Conservation (phyloP, 257 asterid genomes). For the Nicotiana benthamiana region DNA sequence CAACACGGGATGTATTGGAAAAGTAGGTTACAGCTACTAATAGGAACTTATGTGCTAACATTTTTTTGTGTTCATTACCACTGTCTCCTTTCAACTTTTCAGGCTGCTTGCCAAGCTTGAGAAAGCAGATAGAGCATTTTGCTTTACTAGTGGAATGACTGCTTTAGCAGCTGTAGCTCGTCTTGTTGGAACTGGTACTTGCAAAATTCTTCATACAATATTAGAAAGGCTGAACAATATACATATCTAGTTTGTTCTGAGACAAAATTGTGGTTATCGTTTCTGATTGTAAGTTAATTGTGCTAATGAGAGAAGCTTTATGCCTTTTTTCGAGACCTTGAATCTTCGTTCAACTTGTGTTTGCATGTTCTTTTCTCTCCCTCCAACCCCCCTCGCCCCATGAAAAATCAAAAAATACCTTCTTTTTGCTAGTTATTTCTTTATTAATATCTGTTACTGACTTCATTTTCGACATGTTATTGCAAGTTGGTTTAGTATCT, state of each 20-base stretch:
- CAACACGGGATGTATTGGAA: conserved; percentile 78
- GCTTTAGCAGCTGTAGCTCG: conserved; percentile 82
- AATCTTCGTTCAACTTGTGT: too few relatives aligned
- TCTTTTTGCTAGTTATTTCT: too few relatives aligned
- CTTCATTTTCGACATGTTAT: neutral
- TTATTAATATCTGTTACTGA: neutral
- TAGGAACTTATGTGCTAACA: neutral
- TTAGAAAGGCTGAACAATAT: neutral
- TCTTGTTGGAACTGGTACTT: conserved; percentile 65
- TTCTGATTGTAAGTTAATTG: neutral
- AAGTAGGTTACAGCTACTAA: conserved; percentile 32
- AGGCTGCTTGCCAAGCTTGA: conserved; percentile 89
- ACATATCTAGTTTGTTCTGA: neutral
- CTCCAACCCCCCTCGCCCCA: too few relatives aligned
- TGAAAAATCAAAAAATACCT: too few relatives aligned
- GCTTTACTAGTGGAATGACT: conserved; percentile 98
- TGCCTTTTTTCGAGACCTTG: too few relatives aligned
- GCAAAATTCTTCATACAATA: neutral
- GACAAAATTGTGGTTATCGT: neutral
- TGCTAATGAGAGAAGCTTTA: neutral
- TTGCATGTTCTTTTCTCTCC: too few relatives aligned
- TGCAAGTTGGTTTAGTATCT: neutral
- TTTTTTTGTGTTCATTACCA: neutral
- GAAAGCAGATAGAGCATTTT: conserved; percentile 73
- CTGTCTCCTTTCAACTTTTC: conserved; percentile 11